phyloP scores from a whole-genome alignment of 2,329 filamentous ascomycete species.

The Diplodia corticola region DNA sequence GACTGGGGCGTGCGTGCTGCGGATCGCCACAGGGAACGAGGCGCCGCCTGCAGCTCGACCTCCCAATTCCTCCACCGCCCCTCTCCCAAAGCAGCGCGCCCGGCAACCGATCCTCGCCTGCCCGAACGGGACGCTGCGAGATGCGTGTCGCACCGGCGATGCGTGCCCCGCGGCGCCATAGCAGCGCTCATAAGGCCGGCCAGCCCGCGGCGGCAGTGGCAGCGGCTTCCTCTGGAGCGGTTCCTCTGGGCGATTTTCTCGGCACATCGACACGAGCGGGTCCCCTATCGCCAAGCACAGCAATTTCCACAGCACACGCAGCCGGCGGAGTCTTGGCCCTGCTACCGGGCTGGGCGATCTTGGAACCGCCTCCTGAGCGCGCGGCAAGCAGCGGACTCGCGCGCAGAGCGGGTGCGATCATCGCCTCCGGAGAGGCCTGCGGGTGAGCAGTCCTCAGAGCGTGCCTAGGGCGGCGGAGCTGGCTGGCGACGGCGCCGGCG shows the following conservation, averaged over 20 bases:
- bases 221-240: neutral
- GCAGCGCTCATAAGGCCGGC: neutral
- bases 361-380: conserved; percentile 4
- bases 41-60: neutral
- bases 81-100: neutral
- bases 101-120: conserved; percentile 10
- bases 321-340: conserved; percentile 11
- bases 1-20: conserved; percentile 8
- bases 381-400: neutral
- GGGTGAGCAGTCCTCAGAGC: neutral
- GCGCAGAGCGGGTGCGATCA: conserved; percentile 1
- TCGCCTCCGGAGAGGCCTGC: neutral
- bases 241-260: neutral
- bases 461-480: neutral
- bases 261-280: neutral
- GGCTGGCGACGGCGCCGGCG: neutral
- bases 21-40: conserved; percentile 14
- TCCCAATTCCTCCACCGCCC: neutral
- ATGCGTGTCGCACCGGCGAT: neutral
- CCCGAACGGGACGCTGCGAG: neutral
- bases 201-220: neutral
- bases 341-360: conserved; percentile 8
- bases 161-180: neutral
- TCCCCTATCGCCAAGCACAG: conserved; percentile 18
- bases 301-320: conserved; percentile 17